Evolutionary conservation across 1,284 basidiomycete genomes (phyloP).

Genomic region (Paramarasmius palmivorus): DNA sequence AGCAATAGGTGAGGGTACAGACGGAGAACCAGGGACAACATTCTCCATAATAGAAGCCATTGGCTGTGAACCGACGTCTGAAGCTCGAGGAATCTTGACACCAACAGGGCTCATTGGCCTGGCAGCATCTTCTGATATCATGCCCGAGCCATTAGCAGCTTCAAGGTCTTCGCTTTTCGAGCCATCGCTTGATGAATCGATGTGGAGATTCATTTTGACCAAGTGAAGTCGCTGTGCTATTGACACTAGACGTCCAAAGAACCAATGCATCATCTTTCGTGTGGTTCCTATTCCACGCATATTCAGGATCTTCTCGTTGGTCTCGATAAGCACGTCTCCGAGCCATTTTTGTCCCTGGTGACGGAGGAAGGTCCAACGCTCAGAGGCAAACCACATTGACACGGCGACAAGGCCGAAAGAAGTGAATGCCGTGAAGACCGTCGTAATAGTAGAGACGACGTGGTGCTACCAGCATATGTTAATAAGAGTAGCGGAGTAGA

Average conservation of each 20-base stretch:
- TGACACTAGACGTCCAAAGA: slow-evolving; percentile 22
- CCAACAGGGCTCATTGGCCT: background rate
- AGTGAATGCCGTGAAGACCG: slow-evolving; percentile 71
- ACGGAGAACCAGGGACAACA: no score
- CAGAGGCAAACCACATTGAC: slow-evolving; percentile 76
- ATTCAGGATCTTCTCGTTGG: slow-evolving; percentile 41
- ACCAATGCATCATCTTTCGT: slow-evolving; percentile 25
- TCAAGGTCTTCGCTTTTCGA: slow-evolving; percentile 6
- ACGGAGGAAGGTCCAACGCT: slow-evolving; percentile 68
- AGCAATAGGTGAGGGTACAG: background rate
- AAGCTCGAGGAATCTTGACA: background rate
- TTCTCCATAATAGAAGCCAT: no score
- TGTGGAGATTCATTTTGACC: slow-evolving; percentile 3
- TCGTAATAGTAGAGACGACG: slow-evolving; percentile 69
- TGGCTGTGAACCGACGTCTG: no score
- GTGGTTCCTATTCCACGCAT: slow-evolving; percentile 35
- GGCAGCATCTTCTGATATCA: background rate
- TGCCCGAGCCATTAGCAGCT: slow-evolving; percentile 5
- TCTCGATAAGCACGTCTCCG: slow-evolving; percentile 61
- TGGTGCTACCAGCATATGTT: slow-evolving; percentile 40
- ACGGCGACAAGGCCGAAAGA: slow-evolving; percentile 75
- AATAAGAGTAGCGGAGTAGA: slow-evolving; percentile 9
- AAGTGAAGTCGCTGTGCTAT: background rate
- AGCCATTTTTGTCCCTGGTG: slow-evolving; percentile 78
- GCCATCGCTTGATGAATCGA: slow-evolving; percentile 8